Conservation (phyloP, 345 rosid genomes). For the Citrus australasica region DNA sequence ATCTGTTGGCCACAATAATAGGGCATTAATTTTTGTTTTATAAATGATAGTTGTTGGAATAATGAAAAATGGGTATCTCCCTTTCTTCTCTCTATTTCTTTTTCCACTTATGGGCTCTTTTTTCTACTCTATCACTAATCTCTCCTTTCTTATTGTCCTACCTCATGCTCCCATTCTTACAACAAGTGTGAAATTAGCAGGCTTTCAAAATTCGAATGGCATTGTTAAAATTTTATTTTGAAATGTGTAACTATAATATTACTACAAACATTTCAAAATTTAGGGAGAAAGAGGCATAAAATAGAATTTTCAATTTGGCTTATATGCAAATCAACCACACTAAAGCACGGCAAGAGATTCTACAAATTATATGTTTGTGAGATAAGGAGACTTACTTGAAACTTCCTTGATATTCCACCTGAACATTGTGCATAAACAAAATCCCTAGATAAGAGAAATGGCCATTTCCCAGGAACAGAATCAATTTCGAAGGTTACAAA, state of each 20-base stretch:
- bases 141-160: background rate
- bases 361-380: background rate
- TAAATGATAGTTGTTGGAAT: background rate
- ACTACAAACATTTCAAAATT: background rate
- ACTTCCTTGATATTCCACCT: constrained; percentile 14
- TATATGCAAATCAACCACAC: background rate
- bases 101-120: background rate
- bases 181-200: background rate
- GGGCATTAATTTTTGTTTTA: background rate
- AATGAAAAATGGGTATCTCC: background rate
- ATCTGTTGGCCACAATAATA: background rate
- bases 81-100: background rate
- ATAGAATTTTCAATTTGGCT: background rate
- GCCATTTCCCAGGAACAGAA: constrained; percentile 14
- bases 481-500: constrained; percentile 27
- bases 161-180: background rate
- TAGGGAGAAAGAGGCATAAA: background rate
- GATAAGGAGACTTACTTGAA: constrained; percentile 24
- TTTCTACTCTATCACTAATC: background rate
- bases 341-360: background rate
- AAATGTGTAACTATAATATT: background rate
- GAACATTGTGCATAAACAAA: constrained; percentile 28
- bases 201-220: background rate
- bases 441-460: constrained; percentile 42
- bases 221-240: background rate